These are phyloP conservation scores for Capsicum chinense DNA, from an alignment of 257 asterid species.

Conservation along the genomic window DNA sequence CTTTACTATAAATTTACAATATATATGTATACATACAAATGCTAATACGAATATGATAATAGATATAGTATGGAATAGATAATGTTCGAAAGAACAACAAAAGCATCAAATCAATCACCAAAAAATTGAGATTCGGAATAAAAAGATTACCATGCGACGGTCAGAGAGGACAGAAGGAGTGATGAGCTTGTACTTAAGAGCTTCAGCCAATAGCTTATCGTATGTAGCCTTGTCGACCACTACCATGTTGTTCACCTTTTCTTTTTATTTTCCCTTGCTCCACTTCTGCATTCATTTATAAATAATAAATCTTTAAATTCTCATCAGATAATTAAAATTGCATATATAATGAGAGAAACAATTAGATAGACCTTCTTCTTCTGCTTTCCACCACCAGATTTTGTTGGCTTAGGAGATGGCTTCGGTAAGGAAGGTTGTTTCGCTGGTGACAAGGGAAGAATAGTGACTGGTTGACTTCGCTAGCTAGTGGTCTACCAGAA, in stretches of 20 bases:
- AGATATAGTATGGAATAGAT: neutral
- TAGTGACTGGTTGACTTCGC: too few species aligned
- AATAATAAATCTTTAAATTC: neutral
- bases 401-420: constrained; percentile 90
- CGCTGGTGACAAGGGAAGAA: too few species aligned
- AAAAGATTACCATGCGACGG: constrained; percentile 76
- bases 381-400: constrained; percentile 94
- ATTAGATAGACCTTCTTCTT: constrained; percentile 75
- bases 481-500: too few species aligned
- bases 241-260: constrained; percentile 96
- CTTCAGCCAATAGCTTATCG: constrained; percentile 81
- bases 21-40: too few species aligned
- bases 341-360: neutral
- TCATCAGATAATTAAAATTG: neutral
- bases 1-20: neutral
- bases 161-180: constrained; percentile 93
- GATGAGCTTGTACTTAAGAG: constrained; percentile 90
- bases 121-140: neutral
- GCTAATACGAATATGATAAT: too few species aligned
- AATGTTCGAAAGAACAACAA: neutral
- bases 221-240: constrained; percentile 81
- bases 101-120: neutral
- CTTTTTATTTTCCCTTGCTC: constrained; percentile 96
- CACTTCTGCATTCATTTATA: constrained; percentile 58
- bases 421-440: too few species aligned